Percentiles rank a stretch among this genome's conserved stretches.
Evolutionary conservation across 2,329 filamentous ascomycete genomes (phyloP).

Genomic region (Cladobotryum mycophilum): DNA sequence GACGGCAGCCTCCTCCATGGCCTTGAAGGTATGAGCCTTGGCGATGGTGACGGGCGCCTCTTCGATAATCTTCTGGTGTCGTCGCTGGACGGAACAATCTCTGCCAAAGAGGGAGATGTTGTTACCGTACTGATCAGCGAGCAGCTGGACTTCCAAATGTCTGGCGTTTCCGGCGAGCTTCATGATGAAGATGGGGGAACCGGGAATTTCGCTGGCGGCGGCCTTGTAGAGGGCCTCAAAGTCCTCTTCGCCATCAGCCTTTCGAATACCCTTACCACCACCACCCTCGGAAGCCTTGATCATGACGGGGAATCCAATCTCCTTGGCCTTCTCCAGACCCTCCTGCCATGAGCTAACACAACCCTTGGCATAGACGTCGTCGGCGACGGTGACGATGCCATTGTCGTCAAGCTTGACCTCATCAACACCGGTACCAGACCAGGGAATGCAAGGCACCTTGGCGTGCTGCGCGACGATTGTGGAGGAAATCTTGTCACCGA

Average conservation of each 20-base stretch:
- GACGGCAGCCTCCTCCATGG: constrained; percentile 95
- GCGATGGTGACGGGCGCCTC: constrained; percentile 97
- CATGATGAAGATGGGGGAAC: constrained; percentile 99
- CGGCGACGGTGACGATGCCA: constrained; percentile 87
- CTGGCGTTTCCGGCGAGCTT: constrained; percentile 94
- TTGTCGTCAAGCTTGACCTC: constrained; percentile 70
- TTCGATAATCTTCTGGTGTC: constrained; percentile 99
- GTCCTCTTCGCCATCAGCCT: constrained; percentile 77
- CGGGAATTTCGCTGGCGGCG: constrained; percentile 93
- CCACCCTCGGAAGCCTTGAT: constrained; percentile 99
- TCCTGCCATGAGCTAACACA: constrained; percentile 88
- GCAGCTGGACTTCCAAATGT: constrained; percentile 93
- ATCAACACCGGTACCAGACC: constrained; percentile 91
- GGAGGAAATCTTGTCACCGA: constrained; percentile 99
- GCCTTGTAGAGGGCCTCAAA: constrained; percentile 90
- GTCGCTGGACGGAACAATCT: constrained; percentile 96
- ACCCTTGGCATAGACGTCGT: constrained; percentile 79
- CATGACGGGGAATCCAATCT: constrained; percentile 99
- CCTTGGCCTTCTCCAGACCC: constrained; percentile 75
- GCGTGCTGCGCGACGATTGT: constrained; percentile 99
- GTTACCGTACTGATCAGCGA: constrained; percentile 99
- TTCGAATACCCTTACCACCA: constrained; percentile 98
- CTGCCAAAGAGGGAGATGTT: constrained; percentile 98
- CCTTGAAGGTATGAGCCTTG: constrained; percentile 79
- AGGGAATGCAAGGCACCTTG: constrained; percentile 94